phyloP scores from a whole-genome alignment of 2,329 filamentous ascomycete species.

The Rhynchosporium secalis region DNA sequence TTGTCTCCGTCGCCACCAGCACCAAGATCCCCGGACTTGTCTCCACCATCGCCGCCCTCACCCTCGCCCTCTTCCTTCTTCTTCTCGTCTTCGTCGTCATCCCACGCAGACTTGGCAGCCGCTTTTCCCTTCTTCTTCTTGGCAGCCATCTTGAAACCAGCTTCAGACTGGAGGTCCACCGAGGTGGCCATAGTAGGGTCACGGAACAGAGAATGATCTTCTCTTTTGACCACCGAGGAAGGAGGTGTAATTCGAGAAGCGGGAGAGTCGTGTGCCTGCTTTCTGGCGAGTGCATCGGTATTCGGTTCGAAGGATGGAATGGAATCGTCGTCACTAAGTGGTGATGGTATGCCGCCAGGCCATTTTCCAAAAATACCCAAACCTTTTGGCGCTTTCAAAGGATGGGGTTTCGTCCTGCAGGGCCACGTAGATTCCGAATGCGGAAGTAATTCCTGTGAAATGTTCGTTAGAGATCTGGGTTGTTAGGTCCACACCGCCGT shows the following conservation, averaged over 20 bases:
- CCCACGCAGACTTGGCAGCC: constrained; percentile 49
- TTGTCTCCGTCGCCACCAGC: constrained; percentile 41
- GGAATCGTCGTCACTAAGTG: constrained; percentile 25
- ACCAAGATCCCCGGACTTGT: constrained; percentile 38
- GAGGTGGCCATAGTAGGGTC: constrained; percentile 48
- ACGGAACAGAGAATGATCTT: constrained; percentile 43
- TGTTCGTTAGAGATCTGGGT: constrained; percentile 38
- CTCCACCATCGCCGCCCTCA: constrained; percentile 41
- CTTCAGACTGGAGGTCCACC: constrained; percentile 58
- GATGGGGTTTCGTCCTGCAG: constrained; percentile 30
- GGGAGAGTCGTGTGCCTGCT: constrained; percentile 28
- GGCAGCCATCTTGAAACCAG: constrained; percentile 55
- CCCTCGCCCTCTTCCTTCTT: constrained; percentile 46
- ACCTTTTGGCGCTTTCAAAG: constrained; percentile 30
- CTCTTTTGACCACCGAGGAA: constrained; percentile 23
- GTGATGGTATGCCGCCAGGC: constrained; percentile 19
- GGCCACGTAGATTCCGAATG: constrained; percentile 35
- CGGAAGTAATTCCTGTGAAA: constrained; percentile 35
- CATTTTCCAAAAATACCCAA: constrained; percentile 27
- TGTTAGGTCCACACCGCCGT: constrained; percentile 37
- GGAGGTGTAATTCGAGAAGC: constrained; percentile 29
- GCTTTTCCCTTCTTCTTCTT: constrained; percentile 49
- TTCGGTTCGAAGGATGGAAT: constrained; percentile 29
- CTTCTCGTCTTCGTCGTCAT: constrained; percentile 49
- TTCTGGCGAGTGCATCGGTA: constrained; percentile 35